Base-by-base conservation (phyloP, 345 rosid species). In the Rhodamnia rubescens region DNA sequence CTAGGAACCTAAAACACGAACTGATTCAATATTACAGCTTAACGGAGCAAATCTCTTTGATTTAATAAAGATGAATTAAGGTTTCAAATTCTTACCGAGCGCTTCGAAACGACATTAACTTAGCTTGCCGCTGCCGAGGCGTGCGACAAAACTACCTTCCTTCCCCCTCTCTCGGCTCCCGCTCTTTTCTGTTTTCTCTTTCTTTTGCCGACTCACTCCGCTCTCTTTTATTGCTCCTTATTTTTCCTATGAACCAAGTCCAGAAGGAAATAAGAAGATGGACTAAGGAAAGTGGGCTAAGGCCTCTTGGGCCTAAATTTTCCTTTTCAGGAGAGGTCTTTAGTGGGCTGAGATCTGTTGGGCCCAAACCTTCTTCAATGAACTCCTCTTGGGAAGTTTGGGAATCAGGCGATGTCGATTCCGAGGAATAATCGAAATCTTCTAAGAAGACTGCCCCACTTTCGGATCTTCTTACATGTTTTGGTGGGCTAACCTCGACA, bases 51-150 rank as follows among this genome's bases (percentile, higher is more conserved):
- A 27, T 59, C 3, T 59, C 74, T 59, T n/a, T 13, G 40, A 6
- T 27, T 13, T 59, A 1, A 59, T 59, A 27, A 27, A 27, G 74
- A 27, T 27, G 7, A 13, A 27, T 59, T 1, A 59, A 14, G 20
- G 40, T 61, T 7, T 29, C 2, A 11, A 29, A 0, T 64, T 2
- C 75, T 32, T 64, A 64, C 44, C 12, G 44, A 64, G 44, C 20
- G 12, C 44, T 64, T 64, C 24, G 20, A 18, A 64, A 32, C 0
- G 24, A 22, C 7, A 64, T 32, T 1, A 16, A 32, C 32, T 24
- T 64, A 8, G 12, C 78, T 32, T 8, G 0, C 8, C 44, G 0
- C 18, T 8, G 0, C 8, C 44, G 0, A 8, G 6, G 21, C 75
- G 11, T 64, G 22, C 12, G 5, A 20, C 56, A 2, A 0, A 64